Conservation (phyloP, 1,139 yeast species). For the Yamadazyma sp. region DNA sequence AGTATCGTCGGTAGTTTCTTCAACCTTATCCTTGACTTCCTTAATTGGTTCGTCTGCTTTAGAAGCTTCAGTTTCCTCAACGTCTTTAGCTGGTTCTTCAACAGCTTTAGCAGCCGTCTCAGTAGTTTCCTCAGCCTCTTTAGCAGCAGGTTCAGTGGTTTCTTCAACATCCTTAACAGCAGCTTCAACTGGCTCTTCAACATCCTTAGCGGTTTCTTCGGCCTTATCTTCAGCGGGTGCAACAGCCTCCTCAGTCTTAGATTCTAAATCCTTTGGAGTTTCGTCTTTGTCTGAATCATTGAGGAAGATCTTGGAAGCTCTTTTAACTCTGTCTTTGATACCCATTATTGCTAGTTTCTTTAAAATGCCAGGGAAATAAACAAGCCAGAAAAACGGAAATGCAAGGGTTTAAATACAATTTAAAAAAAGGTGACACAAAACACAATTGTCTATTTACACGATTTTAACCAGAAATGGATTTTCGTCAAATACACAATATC, state of each 20-base stretch:
- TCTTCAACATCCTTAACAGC: slow-evolving; percentile 2
- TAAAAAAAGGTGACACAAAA: background rate
- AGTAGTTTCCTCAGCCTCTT: slow-evolving; percentile 6
- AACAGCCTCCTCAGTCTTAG: slow-evolving; percentile 18
- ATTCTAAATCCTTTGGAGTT: slow-evolving; percentile 20
- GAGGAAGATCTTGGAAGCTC: slow-evolving; percentile 44
- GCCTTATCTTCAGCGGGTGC: slow-evolving; percentile 11
- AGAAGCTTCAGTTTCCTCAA: slow-evolving; percentile 13
- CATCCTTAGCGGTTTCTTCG: slow-evolving; percentile 7
- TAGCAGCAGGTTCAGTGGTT: slow-evolving; percentile 7
- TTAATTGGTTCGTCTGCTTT: slow-evolving; percentile 17
- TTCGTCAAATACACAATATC: slow-evolving; percentile 4
- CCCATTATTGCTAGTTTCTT: slow-evolving; percentile 27
- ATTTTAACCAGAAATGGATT: slow-evolving; percentile 1
- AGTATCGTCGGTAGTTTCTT: slow-evolving; percentile 25
- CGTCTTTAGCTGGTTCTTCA: slow-evolving; percentile 14
- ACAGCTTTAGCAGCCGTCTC: slow-evolving; percentile 8
- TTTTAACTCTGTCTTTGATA: slow-evolving; percentile 45
- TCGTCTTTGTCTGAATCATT: slow-evolving; percentile 32
- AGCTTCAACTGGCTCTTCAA: slow-evolving; percentile 5
- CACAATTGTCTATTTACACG: slow-evolving; percentile 2
- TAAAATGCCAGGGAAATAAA: slow-evolving; percentile 1
- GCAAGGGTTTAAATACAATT: slow-evolving; percentile 6
- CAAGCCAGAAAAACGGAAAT: slow-evolving; percentile 1
- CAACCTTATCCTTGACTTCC: slow-evolving; percentile 24